These are phyloP conservation scores for Colletotrichum sp. DNA, from an alignment of 2,329 filamentous ascomycete species.

Conservation along the genomic window DNA sequence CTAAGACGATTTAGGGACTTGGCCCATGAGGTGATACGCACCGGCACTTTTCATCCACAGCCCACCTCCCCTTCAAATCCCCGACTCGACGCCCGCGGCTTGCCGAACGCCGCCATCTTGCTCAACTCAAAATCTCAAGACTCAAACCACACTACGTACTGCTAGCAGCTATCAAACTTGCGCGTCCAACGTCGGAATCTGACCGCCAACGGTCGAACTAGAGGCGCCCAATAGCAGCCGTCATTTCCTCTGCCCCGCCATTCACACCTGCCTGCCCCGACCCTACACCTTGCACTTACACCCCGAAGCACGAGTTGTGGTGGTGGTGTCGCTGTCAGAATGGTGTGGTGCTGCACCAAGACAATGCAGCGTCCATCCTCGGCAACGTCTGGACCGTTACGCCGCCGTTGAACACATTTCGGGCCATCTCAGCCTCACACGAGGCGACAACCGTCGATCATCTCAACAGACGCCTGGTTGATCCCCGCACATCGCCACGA, in stretches of 20 bases:
- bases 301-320: not conserved
- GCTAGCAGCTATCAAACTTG: not conserved
- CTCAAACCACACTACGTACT: not conserved
- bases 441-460: slow-evolving; percentile 12
- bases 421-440: slow-evolving; percentile 18
- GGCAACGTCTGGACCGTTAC: not conserved
- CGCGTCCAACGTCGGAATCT: not conserved
- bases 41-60: not conserved
- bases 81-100: not conserved
- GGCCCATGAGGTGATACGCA: not conserved
- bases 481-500: slow-evolving; percentile 12
- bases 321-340: not conserved
- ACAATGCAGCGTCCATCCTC: not conserved
- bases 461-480: slow-evolving; percentile 10
- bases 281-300: not conserved
- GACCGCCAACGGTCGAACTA: not conserved
- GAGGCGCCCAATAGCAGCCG: not conserved
- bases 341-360: not conserved
- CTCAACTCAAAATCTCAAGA: not conserved
- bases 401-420: slow-evolving; percentile 1
- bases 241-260: not conserved
- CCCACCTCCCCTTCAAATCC: not conserved
- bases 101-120: not conserved
- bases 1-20: not conserved
- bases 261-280: not conserved